phyloP scores from a whole-genome alignment of 345 rosid species.

The Leavenworthia alabamica region DNA sequence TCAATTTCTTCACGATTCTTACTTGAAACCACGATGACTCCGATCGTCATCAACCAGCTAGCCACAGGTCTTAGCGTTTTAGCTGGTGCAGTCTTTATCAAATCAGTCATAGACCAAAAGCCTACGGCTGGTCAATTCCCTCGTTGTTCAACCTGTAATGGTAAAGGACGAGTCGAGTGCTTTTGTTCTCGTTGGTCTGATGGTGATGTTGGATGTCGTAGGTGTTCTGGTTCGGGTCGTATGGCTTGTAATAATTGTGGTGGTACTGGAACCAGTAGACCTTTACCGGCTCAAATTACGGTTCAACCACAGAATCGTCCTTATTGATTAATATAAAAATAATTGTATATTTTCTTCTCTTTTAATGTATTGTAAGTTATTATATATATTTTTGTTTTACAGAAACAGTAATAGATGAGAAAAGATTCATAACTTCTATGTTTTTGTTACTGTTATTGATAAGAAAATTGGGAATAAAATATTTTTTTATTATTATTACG shows the following conservation, averaged over 20 bases:
- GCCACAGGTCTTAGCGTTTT: conserved; percentile 78
- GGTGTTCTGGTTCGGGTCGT: conserved; percentile 88
- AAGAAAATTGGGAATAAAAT: too few relatives aligned
- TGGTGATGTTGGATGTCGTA: conserved; percentile 80
- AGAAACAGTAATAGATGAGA: background rate
- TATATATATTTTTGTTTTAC: conserved; percentile 1
- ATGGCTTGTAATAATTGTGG: conserved; percentile 77
- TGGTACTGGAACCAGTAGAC: conserved; percentile 84
- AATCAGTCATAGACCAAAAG: conserved; percentile 77
- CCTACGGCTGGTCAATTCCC: conserved; percentile 80
- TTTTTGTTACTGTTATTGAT: too few relatives aligned
- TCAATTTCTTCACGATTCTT: conserved; percentile 24
- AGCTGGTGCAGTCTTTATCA: conserved; percentile 80
- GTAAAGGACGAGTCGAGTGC: conserved; percentile 74
- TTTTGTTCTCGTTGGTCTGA: conserved; percentile 89
- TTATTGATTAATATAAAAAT: conserved; percentile 21
- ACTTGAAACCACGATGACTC: conserved; percentile 41
- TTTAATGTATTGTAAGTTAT: conserved; percentile 16
- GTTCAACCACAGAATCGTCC: conserved; percentile 47
- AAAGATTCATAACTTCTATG: background rate
- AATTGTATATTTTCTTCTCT: conserved; percentile 16
- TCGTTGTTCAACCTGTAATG: conserved; percentile 76
- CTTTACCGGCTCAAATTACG: conserved; percentile 66
- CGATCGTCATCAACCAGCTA: conserved; percentile 68
- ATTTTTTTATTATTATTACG: too few relatives aligned